These are phyloP conservation scores for Aspergillus tanneri DNA, from an alignment of 2,329 filamentous ascomycete genomes.

Conservation along the genomic window DNA sequence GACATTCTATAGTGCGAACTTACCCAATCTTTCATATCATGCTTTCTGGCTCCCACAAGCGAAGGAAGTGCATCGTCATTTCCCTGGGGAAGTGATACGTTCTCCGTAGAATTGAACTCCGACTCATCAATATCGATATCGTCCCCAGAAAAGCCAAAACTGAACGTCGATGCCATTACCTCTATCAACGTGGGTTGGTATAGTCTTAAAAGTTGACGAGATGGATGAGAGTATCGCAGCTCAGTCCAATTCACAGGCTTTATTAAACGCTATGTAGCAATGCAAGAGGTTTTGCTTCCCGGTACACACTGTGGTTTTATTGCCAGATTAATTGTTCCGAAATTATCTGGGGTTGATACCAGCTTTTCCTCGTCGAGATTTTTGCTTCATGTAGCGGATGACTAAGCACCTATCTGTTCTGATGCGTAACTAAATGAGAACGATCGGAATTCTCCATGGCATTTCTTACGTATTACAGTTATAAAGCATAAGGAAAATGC, in stretches of 20 bases:
- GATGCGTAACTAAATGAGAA: background rate
- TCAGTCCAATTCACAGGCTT: background rate
- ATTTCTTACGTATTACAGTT: background rate
- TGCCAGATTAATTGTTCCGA: background rate
- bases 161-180: conserved; percentile 45
- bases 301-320: background rate
- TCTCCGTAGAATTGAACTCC: conserved; percentile 23
- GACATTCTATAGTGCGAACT: conserved; percentile 23
- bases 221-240: background rate
- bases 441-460: background rate
- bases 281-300: background rate
- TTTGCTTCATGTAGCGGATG: conserved; percentile 11
- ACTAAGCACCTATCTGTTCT: conserved; percentile 15
- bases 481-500: background rate
- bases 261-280: background rate
- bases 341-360: background rate
- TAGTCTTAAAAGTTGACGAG: background rate
- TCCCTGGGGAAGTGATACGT: conserved; percentile 9
- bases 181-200: background rate
- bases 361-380: background rate
- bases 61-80: conserved; percentile 26
- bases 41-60: conserved; percentile 39
- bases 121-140: conserved; percentile 54
- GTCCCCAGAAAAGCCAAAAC: conserved; percentile 60
- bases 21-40: conserved; percentile 51